These are phyloP conservation scores for Rossbeevera mucosa DNA, from an alignment of 768 basidiomycete species.

Conservation along the genomic window DNA sequence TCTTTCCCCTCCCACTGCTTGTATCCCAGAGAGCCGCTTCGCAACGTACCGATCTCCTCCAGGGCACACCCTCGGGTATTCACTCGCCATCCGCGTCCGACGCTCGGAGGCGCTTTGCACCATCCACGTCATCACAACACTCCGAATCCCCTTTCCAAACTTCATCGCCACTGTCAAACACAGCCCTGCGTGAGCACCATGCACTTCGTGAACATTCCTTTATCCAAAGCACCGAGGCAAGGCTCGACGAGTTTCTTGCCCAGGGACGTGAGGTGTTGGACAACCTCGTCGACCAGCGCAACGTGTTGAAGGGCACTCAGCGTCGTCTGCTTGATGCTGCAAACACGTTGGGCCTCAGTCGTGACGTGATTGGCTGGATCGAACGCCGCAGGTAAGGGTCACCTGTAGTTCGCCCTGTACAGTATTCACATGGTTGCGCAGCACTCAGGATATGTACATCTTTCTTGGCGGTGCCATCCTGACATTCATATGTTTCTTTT, in stretches of 20 bases:
- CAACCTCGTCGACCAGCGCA: constrained; percentile 88
- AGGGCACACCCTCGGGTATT: constrained; percentile 37
- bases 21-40: constrained; percentile 49
- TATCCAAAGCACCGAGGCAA: constrained; percentile 73
- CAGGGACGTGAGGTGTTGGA: constrained; percentile 91
- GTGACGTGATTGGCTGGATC: constrained; percentile 96
- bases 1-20: not conserved
- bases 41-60: constrained; percentile 63
- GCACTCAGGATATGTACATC: constrained; percentile 94
- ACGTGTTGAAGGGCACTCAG: constrained; percentile 93
- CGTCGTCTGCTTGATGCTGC: constrained; percentile 82
- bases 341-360: constrained; percentile 89
- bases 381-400: constrained; percentile 76
- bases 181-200: constrained; percentile 62
- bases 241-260: constrained; percentile 85
- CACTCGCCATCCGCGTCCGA: constrained; percentile 36
- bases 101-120: constrained; percentile 60
- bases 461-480: constrained; percentile 80
- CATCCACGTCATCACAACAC: constrained; percentile 47
- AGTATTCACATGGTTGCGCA: constrained; percentile 31
- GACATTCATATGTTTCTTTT: constrained; percentile 90
- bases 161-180: constrained; percentile 49
- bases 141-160: constrained; percentile 86
- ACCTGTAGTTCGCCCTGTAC: not conserved
- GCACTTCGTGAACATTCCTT: constrained; percentile 89